Evolutionary conservation across 1,139 yeast species (phyloP), one percentile per base, ranked within the genome.

Genomic region (Taphrina deformans): DNA sequence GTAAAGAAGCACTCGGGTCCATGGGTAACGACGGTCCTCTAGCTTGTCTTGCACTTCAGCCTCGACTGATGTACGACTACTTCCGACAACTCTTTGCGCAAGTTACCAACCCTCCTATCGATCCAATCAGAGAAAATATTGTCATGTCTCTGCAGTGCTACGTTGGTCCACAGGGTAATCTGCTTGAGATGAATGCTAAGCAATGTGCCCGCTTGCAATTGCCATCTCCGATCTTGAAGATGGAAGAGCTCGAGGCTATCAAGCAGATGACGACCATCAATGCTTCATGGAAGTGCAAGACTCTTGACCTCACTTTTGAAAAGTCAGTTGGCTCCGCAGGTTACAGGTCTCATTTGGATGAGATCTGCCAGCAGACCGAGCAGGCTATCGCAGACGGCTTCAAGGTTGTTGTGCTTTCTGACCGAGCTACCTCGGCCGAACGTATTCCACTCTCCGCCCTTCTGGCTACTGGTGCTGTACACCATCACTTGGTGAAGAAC

Each of bases 1-100:
- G 93, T 69, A 91, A 91, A 74, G 99, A 93, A 79, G 92, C 97
- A 4, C 82, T 93, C 67, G 98, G 99, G 31, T 91, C 97, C 14
- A 93, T 93, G 99, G 99, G 99, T 82, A 92, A 92, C 75, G 99
- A 93, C 75, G 86, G 93, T 67, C 96, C 98, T n/a, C 82, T 93
- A 71, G 98, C 99, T 1, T 93, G 99, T 78, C 79, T 93, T 71
- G 88, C 96, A 56, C 93, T 89, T 74, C 96, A 91, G 77, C 98
- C 99, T 59, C 88, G 88, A 71, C 80, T 93, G 70, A 80, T 90
- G 70, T 93, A 88, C 76, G 99, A 93, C 74, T 93, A 93, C 79
- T 93, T 93, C 82, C 87, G 96, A 74, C 96, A 93, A 77, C 83
- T 93, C 73, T 93, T 93, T 78, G 99, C 99, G 46, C 99, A 93